A percentile compares a stretch with the other conserved stretches of the same genome.
Conservation (phyloP, 2,329 filamentous ascomycete genomes). For the Geosmithia putterillii region DNA sequence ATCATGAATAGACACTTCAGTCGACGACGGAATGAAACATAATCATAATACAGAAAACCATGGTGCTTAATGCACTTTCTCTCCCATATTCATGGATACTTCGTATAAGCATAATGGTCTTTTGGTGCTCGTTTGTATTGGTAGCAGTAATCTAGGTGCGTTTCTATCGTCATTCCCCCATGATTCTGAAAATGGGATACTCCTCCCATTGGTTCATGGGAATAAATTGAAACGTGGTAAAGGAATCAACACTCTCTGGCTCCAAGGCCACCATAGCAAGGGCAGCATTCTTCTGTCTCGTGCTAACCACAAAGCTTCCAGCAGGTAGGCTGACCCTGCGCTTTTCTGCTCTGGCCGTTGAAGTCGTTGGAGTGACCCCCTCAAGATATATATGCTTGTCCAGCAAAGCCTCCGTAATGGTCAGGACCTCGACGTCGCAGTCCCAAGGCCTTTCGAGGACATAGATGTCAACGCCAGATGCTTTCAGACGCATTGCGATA, state of each 20-base stretch:
- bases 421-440: constrained; percentile 14
- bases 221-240: constrained; percentile 16
- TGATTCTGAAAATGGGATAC: constrained; percentile 14
- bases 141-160: neutral
- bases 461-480: constrained; percentile 13
- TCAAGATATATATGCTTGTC: constrained; percentile 12
- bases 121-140: neutral
- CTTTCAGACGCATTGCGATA: constrained; percentile 11
- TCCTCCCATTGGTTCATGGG: constrained; percentile 15
- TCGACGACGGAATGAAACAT: neutral
- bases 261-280: constrained; percentile 15
- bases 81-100: too few relatives aligned
- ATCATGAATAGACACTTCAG: too few relatives aligned
- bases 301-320: constrained; percentile 17
- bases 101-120: too few relatives aligned
- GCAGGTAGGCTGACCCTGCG: constrained; percentile 11
- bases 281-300: constrained; percentile 17
- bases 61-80: too few relatives aligned
- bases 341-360: constrained; percentile 7
- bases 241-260: constrained; percentile 19
- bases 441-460: constrained; percentile 9
- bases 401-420: constrained; percentile 9
- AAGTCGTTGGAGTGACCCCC: constrained; percentile 10
- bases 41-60: too few relatives aligned
- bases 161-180: neutral